phyloP scores from a whole-genome alignment of 139 green algal genomes.

The Penium margaritaceum region DNA sequence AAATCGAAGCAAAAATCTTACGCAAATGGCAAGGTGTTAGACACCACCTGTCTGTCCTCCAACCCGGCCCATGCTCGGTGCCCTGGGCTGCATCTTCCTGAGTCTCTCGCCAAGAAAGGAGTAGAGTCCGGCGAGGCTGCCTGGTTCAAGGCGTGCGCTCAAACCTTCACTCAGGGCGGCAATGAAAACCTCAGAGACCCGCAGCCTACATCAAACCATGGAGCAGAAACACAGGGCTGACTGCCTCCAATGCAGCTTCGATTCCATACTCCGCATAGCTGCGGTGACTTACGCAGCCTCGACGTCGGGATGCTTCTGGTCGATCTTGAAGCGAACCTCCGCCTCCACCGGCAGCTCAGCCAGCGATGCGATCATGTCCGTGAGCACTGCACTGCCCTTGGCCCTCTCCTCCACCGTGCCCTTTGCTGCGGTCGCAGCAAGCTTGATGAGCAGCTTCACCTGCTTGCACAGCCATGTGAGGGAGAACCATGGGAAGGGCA shows the following conservation, averaged over 20 bases:
- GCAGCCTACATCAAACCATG: neutral
- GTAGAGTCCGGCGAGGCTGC: no score
- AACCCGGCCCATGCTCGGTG: no score
- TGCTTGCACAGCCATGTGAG: conserved; percentile 41
- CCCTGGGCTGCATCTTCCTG: no score
- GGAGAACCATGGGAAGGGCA: neutral
- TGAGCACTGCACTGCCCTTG: conserved; percentile 39
- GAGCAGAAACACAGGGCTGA: neutral
- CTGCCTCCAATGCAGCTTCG: neutral
- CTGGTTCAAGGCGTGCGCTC: neutral
- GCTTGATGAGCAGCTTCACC: conserved; percentile 76
- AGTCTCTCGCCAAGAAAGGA: no score
- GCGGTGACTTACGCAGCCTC: conserved; percentile 39
- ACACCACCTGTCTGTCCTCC: no score
- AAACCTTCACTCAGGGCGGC: neutral
- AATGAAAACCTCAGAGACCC: neutral
- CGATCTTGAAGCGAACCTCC: conserved; percentile 66
- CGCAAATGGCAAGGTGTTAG: no score
- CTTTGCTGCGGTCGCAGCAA: conserved; percentile 52
- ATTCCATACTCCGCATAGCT: no score
- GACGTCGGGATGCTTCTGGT: conserved; percentile 53
- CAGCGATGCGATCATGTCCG: conserved; percentile 65
- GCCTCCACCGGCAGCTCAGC: conserved; percentile 61
- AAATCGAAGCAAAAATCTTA: no score
- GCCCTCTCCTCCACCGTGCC: no score